Percentiles rank a stretch among this genome's conserved stretches.
phyloP scores from a whole-genome alignment of 768 basidiomycete species.

The Boletus speciosus region DNA sequence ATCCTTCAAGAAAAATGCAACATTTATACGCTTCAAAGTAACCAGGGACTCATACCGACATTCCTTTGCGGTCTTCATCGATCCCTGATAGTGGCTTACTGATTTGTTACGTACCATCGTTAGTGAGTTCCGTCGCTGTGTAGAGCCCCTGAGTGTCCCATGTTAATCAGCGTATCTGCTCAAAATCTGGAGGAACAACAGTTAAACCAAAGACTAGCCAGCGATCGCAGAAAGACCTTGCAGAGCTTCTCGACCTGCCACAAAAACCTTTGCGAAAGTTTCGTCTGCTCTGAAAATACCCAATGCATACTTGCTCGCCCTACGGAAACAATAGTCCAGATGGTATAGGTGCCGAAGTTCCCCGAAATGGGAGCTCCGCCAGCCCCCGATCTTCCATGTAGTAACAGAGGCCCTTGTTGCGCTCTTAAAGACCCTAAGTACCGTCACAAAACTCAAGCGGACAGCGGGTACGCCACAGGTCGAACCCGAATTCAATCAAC shows the following conservation, averaged over 20 bases:
- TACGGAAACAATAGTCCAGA: slow-evolving; percentile 10
- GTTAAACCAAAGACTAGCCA: neutral
- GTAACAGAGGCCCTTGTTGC: slow-evolving; percentile 2
- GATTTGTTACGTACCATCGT: slow-evolving; percentile 18
- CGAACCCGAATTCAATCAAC: slow-evolving; percentile 20
- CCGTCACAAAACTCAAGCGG: slow-evolving; percentile 4
- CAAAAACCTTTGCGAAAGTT: neutral
- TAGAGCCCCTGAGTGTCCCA: neutral
- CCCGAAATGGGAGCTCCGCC: neutral
- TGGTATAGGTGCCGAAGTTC: neutral
- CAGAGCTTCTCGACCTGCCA: neutral
- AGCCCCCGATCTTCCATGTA: neutral
- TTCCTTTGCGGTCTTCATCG: slow-evolving; percentile 5
- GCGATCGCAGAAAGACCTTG: neutral
- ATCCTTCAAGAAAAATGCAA: neutral
- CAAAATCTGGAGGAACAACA: neutral
- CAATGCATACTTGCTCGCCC: neutral
- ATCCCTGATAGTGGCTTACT: slow-evolving; percentile 8
- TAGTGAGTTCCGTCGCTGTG: neutral
- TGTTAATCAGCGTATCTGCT: neutral
- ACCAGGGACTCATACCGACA: slow-evolving; percentile 18
- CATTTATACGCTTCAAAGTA: slow-evolving; percentile 24
- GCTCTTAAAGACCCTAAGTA: slow-evolving; percentile 2
- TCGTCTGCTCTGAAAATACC: neutral
- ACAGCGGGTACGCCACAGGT: slow-evolving; percentile 13